phyloP scores from a whole-genome alignment of 345 rosid genomes.

The Camelina sativa region DNA sequence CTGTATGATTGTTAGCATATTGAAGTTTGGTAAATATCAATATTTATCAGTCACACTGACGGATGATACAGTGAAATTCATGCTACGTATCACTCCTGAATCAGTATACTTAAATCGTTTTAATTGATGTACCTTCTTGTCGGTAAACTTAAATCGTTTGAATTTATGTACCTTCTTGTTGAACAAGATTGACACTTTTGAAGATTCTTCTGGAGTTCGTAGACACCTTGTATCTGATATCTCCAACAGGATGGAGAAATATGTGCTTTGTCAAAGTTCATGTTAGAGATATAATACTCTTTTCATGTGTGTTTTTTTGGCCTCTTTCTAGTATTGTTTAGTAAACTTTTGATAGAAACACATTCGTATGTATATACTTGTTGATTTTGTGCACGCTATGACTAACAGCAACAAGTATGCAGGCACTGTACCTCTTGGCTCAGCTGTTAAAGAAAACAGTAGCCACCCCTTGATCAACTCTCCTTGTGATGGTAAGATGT shows the following conservation, averaged over 20 bases:
- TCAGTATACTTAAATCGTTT: not conserved
- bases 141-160: not conserved
- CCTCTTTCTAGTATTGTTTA: not conserved
- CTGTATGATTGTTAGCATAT: too few relatives aligned
- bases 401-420: constrained; percentile 32
- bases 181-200: not conserved
- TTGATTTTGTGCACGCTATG: not conserved
- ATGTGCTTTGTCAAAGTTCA: not conserved
- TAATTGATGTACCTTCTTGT: not conserved
- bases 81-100: not conserved
- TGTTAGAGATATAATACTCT: not conserved
- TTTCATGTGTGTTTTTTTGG: not conserved
- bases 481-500: constrained; percentile 34
- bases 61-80: not conserved
- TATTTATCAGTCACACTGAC: not conserved
- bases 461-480: constrained; percentile 14
- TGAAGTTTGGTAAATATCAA: not conserved
- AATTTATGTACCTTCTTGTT: not conserved
- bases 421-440: constrained; percentile 30
- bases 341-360: too few relatives aligned
- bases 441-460: constrained; percentile 32
- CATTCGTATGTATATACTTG: not conserved
- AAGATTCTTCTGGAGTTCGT: not conserved
- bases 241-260: not conserved
- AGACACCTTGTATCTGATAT: constrained; percentile 3